phyloP scores from a whole-genome alignment of 1,139 yeast species.

The Geotrichum klebahnii region DNA sequence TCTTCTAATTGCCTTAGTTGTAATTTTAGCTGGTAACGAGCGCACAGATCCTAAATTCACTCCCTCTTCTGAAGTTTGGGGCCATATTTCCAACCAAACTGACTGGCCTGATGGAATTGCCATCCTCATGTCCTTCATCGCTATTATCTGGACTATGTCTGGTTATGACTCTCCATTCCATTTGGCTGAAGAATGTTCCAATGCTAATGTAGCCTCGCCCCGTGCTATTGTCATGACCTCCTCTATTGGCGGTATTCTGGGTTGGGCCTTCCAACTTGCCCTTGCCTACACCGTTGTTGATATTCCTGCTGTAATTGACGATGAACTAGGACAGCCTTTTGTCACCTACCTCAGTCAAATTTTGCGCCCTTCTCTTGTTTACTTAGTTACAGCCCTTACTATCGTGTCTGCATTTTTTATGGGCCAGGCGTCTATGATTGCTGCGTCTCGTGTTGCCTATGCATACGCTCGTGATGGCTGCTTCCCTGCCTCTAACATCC shows the following conservation, averaged over 20 bases:
- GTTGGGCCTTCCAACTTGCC: conserved; percentile 60
- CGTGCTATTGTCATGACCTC: conserved; percentile 63
- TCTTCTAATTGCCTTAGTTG: conserved; percentile 52
- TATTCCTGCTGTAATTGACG: conserved; percentile 49
- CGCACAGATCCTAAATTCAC: conserved; percentile 54
- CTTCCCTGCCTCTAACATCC: conserved; percentile 55
- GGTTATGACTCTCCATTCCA: conserved; percentile 77
- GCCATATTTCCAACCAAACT: conserved; percentile 52
- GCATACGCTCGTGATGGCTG: conserved; percentile 70
- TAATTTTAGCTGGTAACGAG: conserved; percentile 55
- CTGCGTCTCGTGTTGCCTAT: conserved; percentile 65
- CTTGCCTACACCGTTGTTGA: conserved; percentile 62
- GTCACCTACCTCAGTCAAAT: conserved; percentile 56
- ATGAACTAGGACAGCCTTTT: conserved; percentile 63
- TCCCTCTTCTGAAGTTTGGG: conserved; percentile 52
- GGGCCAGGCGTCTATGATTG: conserved; percentile 69
- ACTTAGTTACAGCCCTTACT: conserved; percentile 58
- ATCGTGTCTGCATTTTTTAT: conserved; percentile 58
- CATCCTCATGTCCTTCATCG: conserved; percentile 56
- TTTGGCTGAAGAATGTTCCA: conserved; percentile 65
- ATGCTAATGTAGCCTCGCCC: conserved; percentile 63
- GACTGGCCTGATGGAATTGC: conserved; percentile 66
- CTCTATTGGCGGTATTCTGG: conserved; percentile 57
- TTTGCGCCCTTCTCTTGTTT: conserved; percentile 45
- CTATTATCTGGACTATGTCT: conserved; percentile 73